Percentiles rank a stretch among this genome's conserved stretches.
Conservation (phyloP, 2,329 filamentous ascomycete genomes). For the Blastomyces percursus region DNA sequence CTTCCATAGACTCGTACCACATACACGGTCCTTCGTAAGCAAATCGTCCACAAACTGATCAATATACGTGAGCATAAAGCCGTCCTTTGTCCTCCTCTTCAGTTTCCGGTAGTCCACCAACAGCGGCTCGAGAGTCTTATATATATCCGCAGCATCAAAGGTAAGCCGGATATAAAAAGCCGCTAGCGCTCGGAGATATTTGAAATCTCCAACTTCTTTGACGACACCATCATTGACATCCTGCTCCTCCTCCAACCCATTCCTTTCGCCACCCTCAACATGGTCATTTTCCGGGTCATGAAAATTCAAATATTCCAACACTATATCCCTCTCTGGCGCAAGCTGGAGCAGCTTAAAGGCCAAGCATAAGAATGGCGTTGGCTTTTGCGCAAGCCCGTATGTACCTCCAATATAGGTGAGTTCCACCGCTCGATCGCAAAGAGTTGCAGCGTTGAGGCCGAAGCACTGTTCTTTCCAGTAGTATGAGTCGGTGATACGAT, state of each 20-base stretch:
- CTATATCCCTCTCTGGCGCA: conserved; percentile 63
- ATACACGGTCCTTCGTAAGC: conserved; percentile 77
- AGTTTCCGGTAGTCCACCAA: conserved; percentile 76
- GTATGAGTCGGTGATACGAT: conserved; percentile 89
- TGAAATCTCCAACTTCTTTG: conserved; percentile 40
- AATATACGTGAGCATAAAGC: conserved; percentile 66
- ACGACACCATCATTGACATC: conserved; percentile 21
- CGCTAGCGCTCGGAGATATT: conserved; percentile 78
- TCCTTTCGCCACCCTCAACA: conserved; percentile 15
- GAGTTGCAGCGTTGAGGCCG: conserved; percentile 67
- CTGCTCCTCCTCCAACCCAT: conserved; percentile 11
- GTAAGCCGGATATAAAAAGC: conserved; percentile 91
- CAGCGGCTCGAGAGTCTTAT: conserved; percentile 66
- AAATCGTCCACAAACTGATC: conserved; percentile 93
- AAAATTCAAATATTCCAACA: conserved; percentile 67
- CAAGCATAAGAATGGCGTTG: conserved; percentile 81
- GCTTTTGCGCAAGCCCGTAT: conserved; percentile 71
- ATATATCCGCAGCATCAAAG: conserved; percentile 70
- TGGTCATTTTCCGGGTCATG: conserved; percentile 56
- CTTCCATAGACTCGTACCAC: conserved; percentile 86
- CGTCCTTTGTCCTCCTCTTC: conserved; percentile 60
- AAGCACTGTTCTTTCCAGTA: conserved; percentile 99
- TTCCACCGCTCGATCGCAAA: conserved; percentile 82
- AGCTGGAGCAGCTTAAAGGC: conserved; percentile 91
- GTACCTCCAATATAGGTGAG: conserved; percentile 80